Percentiles rank a stretch among this genome's conserved stretches.
Evolutionary conservation across 1,284 basidiomycete genomes (phyloP).

Genomic region (Microbotryum intermedium): DNA sequence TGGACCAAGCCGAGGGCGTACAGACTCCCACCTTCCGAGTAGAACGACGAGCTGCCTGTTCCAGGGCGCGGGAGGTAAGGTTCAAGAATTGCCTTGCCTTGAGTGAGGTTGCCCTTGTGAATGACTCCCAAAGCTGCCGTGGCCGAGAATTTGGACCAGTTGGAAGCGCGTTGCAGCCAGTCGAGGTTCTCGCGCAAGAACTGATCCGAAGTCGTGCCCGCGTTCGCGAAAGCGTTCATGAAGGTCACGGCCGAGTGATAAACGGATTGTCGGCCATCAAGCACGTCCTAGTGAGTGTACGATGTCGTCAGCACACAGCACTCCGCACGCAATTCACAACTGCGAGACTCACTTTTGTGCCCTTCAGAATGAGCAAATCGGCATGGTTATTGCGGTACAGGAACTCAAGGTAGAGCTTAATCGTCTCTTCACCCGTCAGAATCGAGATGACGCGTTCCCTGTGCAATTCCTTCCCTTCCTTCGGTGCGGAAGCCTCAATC

Average conservation of each 20-base stretch:
- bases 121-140: constrained; percentile 92
- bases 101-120: constrained; percentile 87
- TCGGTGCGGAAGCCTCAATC: constrained; percentile 34
- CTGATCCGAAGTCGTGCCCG: constrained; percentile 84
- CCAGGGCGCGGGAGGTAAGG: constrained; percentile 70
- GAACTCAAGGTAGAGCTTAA: constrained; percentile 87
- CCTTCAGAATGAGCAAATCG: constrained; percentile 80
- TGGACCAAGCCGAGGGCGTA: constrained; percentile 93
- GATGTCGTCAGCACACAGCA: not conserved
- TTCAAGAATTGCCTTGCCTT: constrained; percentile 83
- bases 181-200: constrained; percentile 91
- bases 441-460: constrained; percentile 50
- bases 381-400: constrained; percentile 85
- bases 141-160: constrained; percentile 96
- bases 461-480: constrained; percentile 59
- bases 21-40: constrained; percentile 84
- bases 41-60: constrained; percentile 49
- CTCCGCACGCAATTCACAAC: too few species aligned
- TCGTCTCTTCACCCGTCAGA: constrained; percentile 76
- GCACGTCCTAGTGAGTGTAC: constrained; percentile 55
- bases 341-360: constrained; percentile 59
- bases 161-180: constrained; percentile 83
- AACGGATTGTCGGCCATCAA: constrained; percentile 90
- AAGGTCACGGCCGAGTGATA: constrained; percentile 91
- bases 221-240: constrained; percentile 91